Evolutionary conservation across 257 asterid genomes (phyloP), one percentile per base, ranked within the genome.

Genomic region (Coffea canephora): DNA sequence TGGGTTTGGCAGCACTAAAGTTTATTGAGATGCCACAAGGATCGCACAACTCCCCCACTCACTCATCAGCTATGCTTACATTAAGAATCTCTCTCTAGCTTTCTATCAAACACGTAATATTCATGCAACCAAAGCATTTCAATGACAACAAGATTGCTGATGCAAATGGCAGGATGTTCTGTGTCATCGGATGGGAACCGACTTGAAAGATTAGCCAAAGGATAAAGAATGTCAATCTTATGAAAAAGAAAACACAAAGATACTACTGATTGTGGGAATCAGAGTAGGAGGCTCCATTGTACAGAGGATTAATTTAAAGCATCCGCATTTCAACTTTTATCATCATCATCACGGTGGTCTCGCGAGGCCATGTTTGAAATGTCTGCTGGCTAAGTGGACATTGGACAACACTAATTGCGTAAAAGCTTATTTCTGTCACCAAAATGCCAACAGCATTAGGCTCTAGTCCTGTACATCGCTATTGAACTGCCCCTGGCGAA

Each of bases 41-140:
- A 85, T 80, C 79, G 79, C 82, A 85, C 78, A 81, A 75, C 76
- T 71, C 49, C 71, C 76, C 84, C 83, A 86, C 82, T 83, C 83
- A 86, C 82, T 86, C 5, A 78, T 12, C 43, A 48, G 65, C 61
- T 64, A 11, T 13, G 36, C 0, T 23, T 59, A 59, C 66, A 21
- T 21, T 59, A 59, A 59, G 64, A 57, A 57, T 57, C 61, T 13
- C 64, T 18, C 25, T 5, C 64, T 57, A 18, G 8, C 14, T 61
- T 61, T 61, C 23, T 2, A 61, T 61, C 67, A 23, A 61, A 23
- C 34, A 23, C 34, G 34, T 61, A 57, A 18, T 57, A 61, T 23
- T 61, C 67, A n/a, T 61, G 57, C 18, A 12, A 15, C 49, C 73
- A 36, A 39, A 12, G 73, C 41, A 67, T 34, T 59, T 67, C 46